phyloP scores from a whole-genome alignment of 1,284 basidiomycete species.

The Ceratobasidium theobromae region DNA sequence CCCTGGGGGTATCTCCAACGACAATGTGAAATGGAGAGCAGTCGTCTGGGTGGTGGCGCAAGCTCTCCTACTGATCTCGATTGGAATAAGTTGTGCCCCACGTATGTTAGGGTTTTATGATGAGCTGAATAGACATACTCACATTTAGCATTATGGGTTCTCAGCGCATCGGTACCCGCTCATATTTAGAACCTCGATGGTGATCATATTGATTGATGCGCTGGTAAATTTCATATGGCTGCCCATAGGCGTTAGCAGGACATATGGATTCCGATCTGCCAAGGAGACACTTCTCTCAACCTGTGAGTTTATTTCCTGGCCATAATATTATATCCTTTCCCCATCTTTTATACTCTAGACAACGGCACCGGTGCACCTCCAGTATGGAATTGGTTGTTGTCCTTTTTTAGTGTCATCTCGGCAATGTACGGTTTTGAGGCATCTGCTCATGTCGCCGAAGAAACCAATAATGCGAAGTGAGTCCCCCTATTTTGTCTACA shows the following conservation, averaged over 20 bases:
- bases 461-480: slow-evolving; percentile 89
- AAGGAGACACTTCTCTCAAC: slow-evolving; percentile 77
- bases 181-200: slow-evolving; percentile 72
- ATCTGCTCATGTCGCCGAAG: slow-evolving; percentile 87
- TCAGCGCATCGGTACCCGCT: slow-evolving; percentile 58
- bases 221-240: slow-evolving; percentile 84
- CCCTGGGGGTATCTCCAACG: slow-evolving; percentile 68
- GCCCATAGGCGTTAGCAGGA: slow-evolving; percentile 78
- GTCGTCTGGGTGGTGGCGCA: slow-evolving; percentile 81
- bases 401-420: slow-evolving; percentile 79
- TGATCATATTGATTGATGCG: slow-evolving; percentile 78
- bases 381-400: slow-evolving; percentile 85
- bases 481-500: too few relatives aligned
- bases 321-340: too few relatives aligned
- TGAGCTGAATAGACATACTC: not conserved
- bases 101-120: slow-evolving; percentile 47
- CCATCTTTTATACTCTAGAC: slow-evolving; percentile 51
- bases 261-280: slow-evolving; percentile 80
- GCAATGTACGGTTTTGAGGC: slow-evolving; percentile 86
- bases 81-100: slow-evolving; percentile 80
- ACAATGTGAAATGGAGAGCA: slow-evolving; percentile 78
- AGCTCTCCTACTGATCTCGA: slow-evolving; percentile 61
- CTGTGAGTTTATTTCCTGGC: slow-evolving; percentile 58
- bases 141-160: too few relatives aligned
- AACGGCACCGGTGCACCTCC: slow-evolving; percentile 83